phyloP scores from a whole-genome alignment of 2,329 filamentous ascomycete species.

The Talaromyces verruculosus region DNA sequence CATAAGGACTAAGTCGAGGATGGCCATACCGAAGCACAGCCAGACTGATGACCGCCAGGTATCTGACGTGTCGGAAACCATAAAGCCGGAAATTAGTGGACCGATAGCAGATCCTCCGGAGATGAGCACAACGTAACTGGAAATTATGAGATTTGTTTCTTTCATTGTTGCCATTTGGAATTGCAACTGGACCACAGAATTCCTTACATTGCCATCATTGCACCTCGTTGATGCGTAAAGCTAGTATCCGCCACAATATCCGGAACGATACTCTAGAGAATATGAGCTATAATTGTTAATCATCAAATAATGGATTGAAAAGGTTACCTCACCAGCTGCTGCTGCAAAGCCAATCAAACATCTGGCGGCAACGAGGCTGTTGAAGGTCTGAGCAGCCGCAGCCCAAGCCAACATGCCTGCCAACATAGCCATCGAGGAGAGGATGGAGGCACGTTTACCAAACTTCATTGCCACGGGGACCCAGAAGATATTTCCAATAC shows the following conservation, averaged over 20 bases:
- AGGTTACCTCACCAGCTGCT: background rate
- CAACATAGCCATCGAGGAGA: background rate
- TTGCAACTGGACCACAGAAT: background rate
- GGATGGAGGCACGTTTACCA: background rate
- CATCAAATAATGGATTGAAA: background rate
- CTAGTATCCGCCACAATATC: conserved; percentile 9
- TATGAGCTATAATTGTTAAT: background rate
- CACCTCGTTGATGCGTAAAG: conserved; percentile 7
- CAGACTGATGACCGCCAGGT: background rate
- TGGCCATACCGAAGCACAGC: background rate
- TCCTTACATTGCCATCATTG: conserved; percentile 15
- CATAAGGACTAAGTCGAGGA: background rate
- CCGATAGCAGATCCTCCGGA: background rate
- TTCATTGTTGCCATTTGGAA: background rate
- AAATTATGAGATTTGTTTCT: background rate
- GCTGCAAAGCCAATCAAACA: conserved; percentile 7
- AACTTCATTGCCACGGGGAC: background rate
- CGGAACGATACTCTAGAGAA: conserved; percentile 1
- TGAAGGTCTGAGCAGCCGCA: background rate
- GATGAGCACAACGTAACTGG: background rate
- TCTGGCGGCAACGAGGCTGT: conserved; percentile 10
- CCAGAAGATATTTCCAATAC: background rate
- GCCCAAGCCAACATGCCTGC: background rate
- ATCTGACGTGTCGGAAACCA: background rate
- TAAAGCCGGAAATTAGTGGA: background rate